Evolutionary conservation across 164 flowering plant genomes (phyloP).

Genomic region (Vitis rupestris): DNA sequence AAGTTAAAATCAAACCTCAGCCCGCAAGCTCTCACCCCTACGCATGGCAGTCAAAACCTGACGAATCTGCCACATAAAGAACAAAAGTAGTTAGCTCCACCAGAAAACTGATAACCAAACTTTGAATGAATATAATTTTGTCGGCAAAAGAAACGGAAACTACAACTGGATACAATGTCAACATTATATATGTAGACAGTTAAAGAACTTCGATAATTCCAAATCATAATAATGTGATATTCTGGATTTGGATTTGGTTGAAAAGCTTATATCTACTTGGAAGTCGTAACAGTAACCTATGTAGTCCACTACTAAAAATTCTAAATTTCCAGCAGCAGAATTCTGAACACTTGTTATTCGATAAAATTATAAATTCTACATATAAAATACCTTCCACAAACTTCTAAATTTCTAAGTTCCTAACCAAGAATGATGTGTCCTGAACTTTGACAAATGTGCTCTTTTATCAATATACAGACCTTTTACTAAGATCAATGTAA

Average conservation of each 20-base stretch:
- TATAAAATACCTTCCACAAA: too few species aligned
- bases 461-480: too few species aligned
- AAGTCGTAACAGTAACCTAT: too few species aligned
- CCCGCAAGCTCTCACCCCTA: conserved; percentile 41
- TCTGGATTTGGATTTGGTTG: not conserved
- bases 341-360: too few species aligned
- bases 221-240: not conserved
- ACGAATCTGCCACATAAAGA: conserved; percentile 41
- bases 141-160: not conserved
- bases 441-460: too few species aligned
- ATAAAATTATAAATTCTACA: too few species aligned
- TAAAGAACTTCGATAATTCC: not conserved
- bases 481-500: too few species aligned
- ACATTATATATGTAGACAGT: not conserved
- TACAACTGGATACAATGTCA: not conserved
- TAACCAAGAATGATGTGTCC: too few species aligned
- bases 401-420: too few species aligned
- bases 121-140: not conserved
- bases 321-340: too few species aligned
- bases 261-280: too few species aligned
- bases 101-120: not conserved
- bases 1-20: conserved; percentile 41
- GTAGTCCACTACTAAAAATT: too few species aligned
- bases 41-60: conserved; percentile 56
- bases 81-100: not conserved